Evolutionary conservation across 148 eudicot species (phyloP), one percentile per base, ranked within the genome.

Genomic region (Silene conica): DNA sequence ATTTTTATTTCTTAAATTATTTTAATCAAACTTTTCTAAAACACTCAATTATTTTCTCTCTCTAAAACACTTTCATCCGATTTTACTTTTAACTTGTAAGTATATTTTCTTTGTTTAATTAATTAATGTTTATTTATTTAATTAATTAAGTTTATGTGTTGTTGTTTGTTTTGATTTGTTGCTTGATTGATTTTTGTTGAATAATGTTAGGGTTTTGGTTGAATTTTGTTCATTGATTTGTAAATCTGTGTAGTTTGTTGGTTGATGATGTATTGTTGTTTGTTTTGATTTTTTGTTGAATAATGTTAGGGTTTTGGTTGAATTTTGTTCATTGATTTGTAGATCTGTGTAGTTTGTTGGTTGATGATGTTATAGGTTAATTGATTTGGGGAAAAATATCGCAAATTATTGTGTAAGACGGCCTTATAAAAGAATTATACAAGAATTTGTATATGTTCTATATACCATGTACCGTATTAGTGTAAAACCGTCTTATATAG

Each of bases 231-330:
- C 8, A 67, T 75, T 72, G 60, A 31, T 31, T 67, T 67, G 62
- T 72, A 70, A 73, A 70, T 79, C 72, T 65, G 82, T 31, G 70
- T 45, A 0, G 0, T 76, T 72, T 31, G 13, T 14, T 46, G 54
- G 62, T 65, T 70, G 18, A 43, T 16, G 56, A 21, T 70, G 46
- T 15, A n/a, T n/a, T n/a, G n/a, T n/a, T n/a, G n/a, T n/a, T n/a
- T n/a, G n/a, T n/a, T n/a, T n/a, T n/a, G n/a, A n/a, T n/a, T n/a
- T n/a, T n/a, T n/a, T n/a, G n/a, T n/a, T n/a, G n/a, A n/a, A n/a
- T 46, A 46, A 8, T 46, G 6, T 46, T 46, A 34, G 41, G 5
- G 9, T 76, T 46, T 46, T 2, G 41, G 5, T 5, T 76, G 20
- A 26, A 28, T 71, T 55, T 50, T 11, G 48, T 34, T 58, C 8